Evolutionary conservation across 1,284 basidiomycete genomes (phyloP), one percentile per base, ranked within the genome.

Genomic region (Ganoderma boninense): DNA sequence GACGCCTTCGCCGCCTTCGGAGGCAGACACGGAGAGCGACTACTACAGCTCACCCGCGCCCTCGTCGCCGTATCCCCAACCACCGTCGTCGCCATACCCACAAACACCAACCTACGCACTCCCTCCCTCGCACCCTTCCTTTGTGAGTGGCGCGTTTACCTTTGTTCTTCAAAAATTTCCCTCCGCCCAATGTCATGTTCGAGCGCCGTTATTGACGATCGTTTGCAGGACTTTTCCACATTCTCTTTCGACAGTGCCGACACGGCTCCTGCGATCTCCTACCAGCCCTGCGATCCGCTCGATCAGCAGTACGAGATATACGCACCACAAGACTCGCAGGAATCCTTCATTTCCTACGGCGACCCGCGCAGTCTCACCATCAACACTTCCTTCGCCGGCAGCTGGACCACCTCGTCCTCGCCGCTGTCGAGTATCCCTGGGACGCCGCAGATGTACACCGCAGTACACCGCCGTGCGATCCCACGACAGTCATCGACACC

Each of bases 241-340:
- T 91, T 89, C 82, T 82, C 88, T 75, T 86, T 87, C 79, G 77
- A 84, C 70, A 67, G 35, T 69, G 29, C 54, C 42, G 60, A 62
- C 63, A 78, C 79, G 49, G 68, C 75, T 71, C 69, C 76, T 62
- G 74, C 78, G 38, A 59, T 74, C 70, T 71, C 78, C 56, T 71
- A 74, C 59, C 74, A 77, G 38, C 63, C 78, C 43, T 81, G 77
- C 70, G 80, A 82, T 70, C 80, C 81, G 6, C 77, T 80, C 73
- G 73, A 73, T 60, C 72, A 77, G 66, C 73, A 74, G 52, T 68
- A 69, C 73, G 67, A 73, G 54, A 49, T 59, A 26, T 76, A 73
- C 74, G 63, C 69, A 42, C 69, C 70, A 14, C 49, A 54, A 64
- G 67, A 68, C 56, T 65, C 74, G 57, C 65, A 71, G 35, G 69